Percentiles rank a stretch among this genome's conserved stretches.
Evolutionary conservation across 495 filamentous ascomycete species (phyloP).

Genomic region (Neurospora hispaniola): DNA sequence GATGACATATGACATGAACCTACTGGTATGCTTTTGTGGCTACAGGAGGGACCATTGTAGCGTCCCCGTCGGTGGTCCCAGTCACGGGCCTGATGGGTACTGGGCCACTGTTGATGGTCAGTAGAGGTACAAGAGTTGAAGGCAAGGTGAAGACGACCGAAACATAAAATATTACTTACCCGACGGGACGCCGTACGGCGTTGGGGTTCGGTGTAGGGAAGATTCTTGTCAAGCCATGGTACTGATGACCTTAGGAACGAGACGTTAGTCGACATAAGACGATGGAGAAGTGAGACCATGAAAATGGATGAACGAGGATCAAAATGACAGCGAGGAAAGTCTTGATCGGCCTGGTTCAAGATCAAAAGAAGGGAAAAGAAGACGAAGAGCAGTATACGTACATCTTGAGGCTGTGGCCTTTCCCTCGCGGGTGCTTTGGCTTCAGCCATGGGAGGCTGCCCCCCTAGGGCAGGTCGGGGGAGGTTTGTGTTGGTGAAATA

Average conservation of each 20-base stretch:
- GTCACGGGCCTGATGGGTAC: background rate
- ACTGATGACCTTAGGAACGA: background rate
- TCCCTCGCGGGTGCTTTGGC: background rate
- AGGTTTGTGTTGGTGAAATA: background rate
- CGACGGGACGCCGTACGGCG: background rate
- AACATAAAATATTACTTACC: background rate
- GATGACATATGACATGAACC: background rate
- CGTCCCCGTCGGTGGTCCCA: background rate
- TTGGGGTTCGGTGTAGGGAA: too few relatives aligned
- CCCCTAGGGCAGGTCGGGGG: background rate
- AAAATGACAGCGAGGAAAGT: background rate
- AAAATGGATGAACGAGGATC: background rate
- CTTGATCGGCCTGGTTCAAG: background rate
- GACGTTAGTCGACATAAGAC: background rate
- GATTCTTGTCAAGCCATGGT: too few relatives aligned
- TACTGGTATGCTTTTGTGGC: constrained; percentile 27
- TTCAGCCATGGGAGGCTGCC: background rate
- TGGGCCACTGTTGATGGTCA: background rate
- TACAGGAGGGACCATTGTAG: constrained; percentile 22
- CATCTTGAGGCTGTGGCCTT: background rate
- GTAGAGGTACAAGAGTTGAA: background rate
- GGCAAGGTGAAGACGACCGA: background rate
- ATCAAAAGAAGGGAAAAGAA: background rate
- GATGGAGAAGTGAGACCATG: background rate
- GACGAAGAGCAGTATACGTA: background rate